Conservation (phyloP, 768 basidiomycete genomes). For the Zangia roseola region DNA sequence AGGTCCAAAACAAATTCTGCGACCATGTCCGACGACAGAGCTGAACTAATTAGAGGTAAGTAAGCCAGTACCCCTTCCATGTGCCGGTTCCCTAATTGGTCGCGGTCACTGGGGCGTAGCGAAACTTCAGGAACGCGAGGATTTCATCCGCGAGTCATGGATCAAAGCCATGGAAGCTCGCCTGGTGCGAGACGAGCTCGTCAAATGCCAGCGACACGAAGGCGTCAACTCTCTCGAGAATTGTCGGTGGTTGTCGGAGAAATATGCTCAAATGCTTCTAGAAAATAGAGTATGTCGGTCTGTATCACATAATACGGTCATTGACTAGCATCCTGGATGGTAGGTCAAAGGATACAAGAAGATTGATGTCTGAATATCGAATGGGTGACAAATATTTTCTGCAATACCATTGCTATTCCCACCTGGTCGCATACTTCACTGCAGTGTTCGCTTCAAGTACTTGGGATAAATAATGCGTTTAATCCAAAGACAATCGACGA, state of each 20-base stretch:
- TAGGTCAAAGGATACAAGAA: slow-evolving; percentile 87
- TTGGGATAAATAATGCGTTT: slow-evolving; percentile 10
- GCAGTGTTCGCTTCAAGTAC: neutral
- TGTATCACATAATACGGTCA: neutral
- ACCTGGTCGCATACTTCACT: neutral
- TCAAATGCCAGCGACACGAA: slow-evolving; percentile 86
- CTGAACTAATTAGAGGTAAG: slow-evolving; percentile 34
- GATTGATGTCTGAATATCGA: slow-evolving; percentile 54
- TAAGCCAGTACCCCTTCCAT: neutral
- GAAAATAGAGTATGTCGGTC: slow-evolving; percentile 67
- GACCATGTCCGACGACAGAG: slow-evolving; percentile 34
- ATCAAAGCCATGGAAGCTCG: slow-evolving; percentile 91
- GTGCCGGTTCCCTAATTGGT: neutral
- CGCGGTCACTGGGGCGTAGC: slow-evolving; percentile 36
- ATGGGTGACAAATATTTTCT: neutral
- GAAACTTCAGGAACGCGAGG: slow-evolving; percentile 66
- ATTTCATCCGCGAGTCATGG: slow-evolving; percentile 88
- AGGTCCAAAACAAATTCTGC: slow-evolving; percentile 1
- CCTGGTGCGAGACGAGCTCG: slow-evolving; percentile 83
- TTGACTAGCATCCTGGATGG: neutral
- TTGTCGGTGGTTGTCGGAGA: slow-evolving; percentile 83
- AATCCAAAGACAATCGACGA: slow-evolving; percentile 1
- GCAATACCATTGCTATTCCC: neutral
- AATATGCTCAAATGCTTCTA: slow-evolving; percentile 75
- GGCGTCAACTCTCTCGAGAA: slow-evolving; percentile 91